phyloP scores from a whole-genome alignment of 768 basidiomycete species.

The Termitomyces heimii region DNA sequence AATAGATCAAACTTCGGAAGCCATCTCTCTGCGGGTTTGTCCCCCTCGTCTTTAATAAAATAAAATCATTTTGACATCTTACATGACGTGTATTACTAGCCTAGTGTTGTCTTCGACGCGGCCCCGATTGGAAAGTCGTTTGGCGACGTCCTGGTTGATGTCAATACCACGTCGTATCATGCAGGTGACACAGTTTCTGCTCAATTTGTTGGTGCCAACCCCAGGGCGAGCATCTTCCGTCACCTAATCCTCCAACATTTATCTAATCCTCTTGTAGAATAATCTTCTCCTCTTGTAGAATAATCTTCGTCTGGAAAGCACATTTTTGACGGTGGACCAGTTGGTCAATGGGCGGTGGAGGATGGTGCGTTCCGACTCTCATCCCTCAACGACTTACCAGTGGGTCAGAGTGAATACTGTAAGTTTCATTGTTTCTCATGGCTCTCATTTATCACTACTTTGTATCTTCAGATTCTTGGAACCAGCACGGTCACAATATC shows the following conservation, averaged over 20 bases:
- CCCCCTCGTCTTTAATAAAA: neutral
- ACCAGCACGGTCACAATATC: conserved; percentile 61
- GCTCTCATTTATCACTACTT: neutral
- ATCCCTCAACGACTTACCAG: conserved; percentile 64
- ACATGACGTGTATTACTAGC: conserved; percentile 27
- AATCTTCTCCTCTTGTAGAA: conserved; percentile 61
- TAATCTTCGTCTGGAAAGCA: conserved; percentile 66
- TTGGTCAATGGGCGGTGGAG: conserved; percentile 44
- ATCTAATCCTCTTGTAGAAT: conserved; percentile 41
- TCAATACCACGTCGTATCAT: conserved; percentile 41
- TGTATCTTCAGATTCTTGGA: conserved; percentile 38
- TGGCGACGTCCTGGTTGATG: conserved; percentile 56
- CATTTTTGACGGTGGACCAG: conserved; percentile 65
- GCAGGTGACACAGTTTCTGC: conserved; percentile 54
- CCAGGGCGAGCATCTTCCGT: conserved; percentile 42
- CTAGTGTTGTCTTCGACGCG: conserved; percentile 57
- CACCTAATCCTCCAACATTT: neutral
- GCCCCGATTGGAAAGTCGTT: conserved; percentile 52
- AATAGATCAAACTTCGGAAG: conserved; percentile 53
- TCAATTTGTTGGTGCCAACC: conserved; percentile 72
- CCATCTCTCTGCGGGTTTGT: conserved; percentile 61
- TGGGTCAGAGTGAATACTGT: conserved; percentile 58
- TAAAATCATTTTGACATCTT: no score
- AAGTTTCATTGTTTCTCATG: conserved; percentile 15
- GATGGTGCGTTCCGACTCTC: conserved; percentile 64